Percentiles rank a stretch among this genome's conserved stretches.
Conservation (phyloP, 2,329 filamentous ascomycete genomes). For the Penicillium sp. region DNA sequence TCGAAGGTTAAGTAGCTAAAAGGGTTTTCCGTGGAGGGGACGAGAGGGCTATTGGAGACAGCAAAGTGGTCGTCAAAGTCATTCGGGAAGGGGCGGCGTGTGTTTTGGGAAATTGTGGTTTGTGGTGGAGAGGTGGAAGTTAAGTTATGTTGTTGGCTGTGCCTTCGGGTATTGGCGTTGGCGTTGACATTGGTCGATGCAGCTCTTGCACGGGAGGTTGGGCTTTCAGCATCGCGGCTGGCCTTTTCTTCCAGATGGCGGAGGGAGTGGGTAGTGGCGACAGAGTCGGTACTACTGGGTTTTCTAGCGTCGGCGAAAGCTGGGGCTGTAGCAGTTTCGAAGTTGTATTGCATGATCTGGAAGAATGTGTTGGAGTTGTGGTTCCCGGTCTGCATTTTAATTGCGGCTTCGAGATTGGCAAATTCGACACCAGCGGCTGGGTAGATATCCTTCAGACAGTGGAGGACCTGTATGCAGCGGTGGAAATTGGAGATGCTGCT, state of each 20-base stretch:
- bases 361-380: slow-evolving; percentile 35
- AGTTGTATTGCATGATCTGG: slow-evolving; percentile 38
- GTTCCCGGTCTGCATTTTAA: slow-evolving; percentile 36
- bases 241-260: slow-evolving; percentile 2
- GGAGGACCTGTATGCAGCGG: slow-evolving; percentile 83
- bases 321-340: slow-evolving; percentile 17
- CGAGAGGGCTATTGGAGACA: slow-evolving; percentile 1
- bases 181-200: slow-evolving; percentile 1
- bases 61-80: slow-evolving; percentile 34
- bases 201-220: background rate
- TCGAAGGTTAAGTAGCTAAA: slow-evolving; percentile 33
- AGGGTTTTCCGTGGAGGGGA: slow-evolving; percentile 17
- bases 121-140: slow-evolving; percentile 6
- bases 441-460: slow-evolving; percentile 80
- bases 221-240: background rate
- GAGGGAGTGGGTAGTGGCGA: slow-evolving; percentile 14
- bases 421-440: slow-evolving; percentile 77
- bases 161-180: background rate
- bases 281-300: slow-evolving; percentile 22
- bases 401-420: slow-evolving; percentile 41
- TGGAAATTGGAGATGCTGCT: slow-evolving; percentile 75
- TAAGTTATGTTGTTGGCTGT: slow-evolving; percentile 7
- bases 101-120: slow-evolving; percentile 7
- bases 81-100: slow-evolving; percentile 27
- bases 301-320: slow-evolving; percentile 17